A percentile compares a stretch with the other conserved stretches of the same genome.
These are phyloP conservation scores for Pterocarpus macrocarpus DNA, from an alignment of 306 rosid genomes.

Conservation along the genomic window DNA sequence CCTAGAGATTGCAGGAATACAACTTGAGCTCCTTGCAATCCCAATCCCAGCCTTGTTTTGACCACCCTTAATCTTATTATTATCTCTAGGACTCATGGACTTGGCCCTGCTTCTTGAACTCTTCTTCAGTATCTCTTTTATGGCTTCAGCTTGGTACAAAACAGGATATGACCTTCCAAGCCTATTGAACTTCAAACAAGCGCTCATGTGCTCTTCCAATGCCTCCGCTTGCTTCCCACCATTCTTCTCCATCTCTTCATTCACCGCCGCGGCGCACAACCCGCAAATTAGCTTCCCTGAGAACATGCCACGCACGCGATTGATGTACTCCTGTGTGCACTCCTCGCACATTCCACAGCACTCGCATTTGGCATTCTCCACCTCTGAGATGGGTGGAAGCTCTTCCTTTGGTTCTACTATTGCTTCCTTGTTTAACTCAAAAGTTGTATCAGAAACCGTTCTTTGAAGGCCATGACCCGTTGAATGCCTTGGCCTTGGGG, in stretches of 20 bases:
- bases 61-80: neutral
- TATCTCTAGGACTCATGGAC: conserved; percentile 45
- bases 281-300: too few species aligned
- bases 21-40: conserved; percentile 59
- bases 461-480: conserved; percentile 38
- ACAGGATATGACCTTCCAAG: conserved; percentile 41
- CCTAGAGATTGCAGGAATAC: conserved; percentile 53
- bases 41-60: conserved; percentile 27
- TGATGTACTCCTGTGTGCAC: too few species aligned
- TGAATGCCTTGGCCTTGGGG: conserved; percentile 44
- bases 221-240: conserved; percentile 54
- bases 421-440: too few species aligned
- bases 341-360: too few species aligned
- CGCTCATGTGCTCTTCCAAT: conserved; percentile 55
- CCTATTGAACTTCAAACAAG: conserved; percentile 61
- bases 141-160: too few species aligned
- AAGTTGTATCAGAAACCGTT: too few species aligned
- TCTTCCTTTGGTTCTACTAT: too few species aligned
- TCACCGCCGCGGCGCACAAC: too few species aligned
- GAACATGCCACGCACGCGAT: too few species aligned
- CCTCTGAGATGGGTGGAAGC: conserved; percentile 13
- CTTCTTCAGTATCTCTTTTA: conserved; percentile 13
- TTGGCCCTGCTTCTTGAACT: conserved; percentile 44
- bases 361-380: too few species aligned
- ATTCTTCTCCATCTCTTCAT: too few species aligned